Conservation (phyloP, 768 basidiomycete species). For the Paxillus involutus region DNA sequence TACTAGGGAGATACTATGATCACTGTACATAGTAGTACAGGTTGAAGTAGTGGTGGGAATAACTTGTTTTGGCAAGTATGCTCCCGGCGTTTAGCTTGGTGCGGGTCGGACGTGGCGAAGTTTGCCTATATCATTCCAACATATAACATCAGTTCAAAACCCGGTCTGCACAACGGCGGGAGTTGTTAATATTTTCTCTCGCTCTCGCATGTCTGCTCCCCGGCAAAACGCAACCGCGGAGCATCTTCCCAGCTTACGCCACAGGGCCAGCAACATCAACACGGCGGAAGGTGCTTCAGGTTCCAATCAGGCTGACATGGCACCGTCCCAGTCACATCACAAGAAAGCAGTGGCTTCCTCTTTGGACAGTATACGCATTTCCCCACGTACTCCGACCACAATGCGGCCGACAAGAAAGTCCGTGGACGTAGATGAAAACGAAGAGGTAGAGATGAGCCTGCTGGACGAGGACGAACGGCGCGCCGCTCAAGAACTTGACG, state of each 20-base stretch:
- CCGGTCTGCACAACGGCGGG: background rate
- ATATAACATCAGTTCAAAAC: constrained; percentile 2
- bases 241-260: constrained; percentile 27
- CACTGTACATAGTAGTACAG: too few species aligned
- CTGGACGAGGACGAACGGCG: constrained; percentile 57
- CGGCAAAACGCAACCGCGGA: constrained; percentile 27
- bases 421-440: constrained; percentile 34
- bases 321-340: constrained; percentile 31
- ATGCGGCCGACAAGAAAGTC: constrained; percentile 35
- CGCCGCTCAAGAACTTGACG: constrained; percentile 44
- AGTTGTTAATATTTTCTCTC: background rate
- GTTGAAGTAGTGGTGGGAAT: background rate
- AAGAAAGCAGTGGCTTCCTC: constrained; percentile 58
- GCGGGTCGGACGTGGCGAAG: background rate
- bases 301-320: constrained; percentile 18
- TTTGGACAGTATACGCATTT: constrained; percentile 56
- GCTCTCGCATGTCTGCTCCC: constrained; percentile 23
- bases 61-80: constrained; percentile 3
- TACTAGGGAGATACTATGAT: too few species aligned
- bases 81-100: background rate
- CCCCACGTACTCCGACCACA: constrained; percentile 48
- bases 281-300: constrained; percentile 36
- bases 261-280: constrained; percentile 31
- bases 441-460: constrained; percentile 62
- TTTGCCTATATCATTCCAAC: constrained; percentile 1